Percentiles rank a stretch among this genome's conserved stretches.
These are phyloP conservation scores for Penstemon newberryi DNA, from an alignment of 257 asterid species.

Conservation along the genomic window DNA sequence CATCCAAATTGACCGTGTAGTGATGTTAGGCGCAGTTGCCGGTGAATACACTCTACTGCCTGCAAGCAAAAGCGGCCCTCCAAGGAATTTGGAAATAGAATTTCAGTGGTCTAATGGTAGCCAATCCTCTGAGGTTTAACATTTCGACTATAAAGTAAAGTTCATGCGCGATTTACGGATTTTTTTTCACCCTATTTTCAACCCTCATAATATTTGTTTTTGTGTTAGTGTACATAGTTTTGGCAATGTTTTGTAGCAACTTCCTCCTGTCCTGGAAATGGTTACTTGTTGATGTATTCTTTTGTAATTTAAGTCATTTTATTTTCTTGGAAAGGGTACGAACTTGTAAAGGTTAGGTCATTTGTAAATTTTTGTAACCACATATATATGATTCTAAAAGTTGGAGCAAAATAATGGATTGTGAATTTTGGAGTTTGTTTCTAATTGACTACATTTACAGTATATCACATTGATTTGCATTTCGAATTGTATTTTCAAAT, in stretches of 20 bases:
- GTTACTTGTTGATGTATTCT: conserved; percentile 32
- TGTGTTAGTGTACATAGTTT: conserved; percentile 41
- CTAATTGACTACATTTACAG: background rate
- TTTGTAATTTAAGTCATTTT: conserved; percentile 37
- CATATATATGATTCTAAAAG: background rate
- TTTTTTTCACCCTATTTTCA: background rate
- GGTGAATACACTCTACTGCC: conserved; percentile 93
- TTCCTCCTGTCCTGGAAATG: conserved; percentile 4
- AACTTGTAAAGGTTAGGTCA: background rate
- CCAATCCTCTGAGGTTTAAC: conserved; percentile 5
- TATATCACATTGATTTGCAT: too few relatives aligned
- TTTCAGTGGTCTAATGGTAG: conserved; percentile 77
- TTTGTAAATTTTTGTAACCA: conserved; percentile 10
- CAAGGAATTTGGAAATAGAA: conserved; percentile 90
- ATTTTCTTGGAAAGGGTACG: background rate
- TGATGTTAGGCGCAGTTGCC: conserved; percentile 96
- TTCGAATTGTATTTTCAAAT: too few relatives aligned
- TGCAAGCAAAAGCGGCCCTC: conserved; percentile 90
- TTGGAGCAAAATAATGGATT: conserved; percentile 18
- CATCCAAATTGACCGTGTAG: conserved; percentile 95
- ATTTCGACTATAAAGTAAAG: background rate
- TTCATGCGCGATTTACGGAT: conserved; percentile 18
- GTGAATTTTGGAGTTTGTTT: conserved; percentile 23
- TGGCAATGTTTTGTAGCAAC: conserved; percentile 18
- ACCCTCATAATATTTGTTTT: conserved; percentile 10